Conservation (phyloP, 345 rosid species). For the Raphanus raphanistrum region DNA sequence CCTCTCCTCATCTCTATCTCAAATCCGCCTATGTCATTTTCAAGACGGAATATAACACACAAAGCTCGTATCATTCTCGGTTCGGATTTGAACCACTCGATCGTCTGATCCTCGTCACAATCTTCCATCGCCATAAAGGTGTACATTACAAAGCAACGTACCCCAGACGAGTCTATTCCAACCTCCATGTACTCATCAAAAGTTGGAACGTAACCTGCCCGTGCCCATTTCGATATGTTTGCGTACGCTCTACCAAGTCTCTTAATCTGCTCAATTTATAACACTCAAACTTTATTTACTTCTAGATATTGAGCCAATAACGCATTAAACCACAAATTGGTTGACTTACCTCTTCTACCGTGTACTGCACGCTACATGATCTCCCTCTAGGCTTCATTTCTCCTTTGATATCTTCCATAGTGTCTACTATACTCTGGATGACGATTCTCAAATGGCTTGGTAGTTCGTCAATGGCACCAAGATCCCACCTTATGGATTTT, state of each 20-base stretch:
- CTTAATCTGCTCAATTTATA: neutral
- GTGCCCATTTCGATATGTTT: slow-evolving; percentile 13
- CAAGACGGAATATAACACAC: slow-evolving; percentile 3
- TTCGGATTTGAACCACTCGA: neutral
- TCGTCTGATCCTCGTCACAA: neutral
- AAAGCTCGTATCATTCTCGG: neutral
- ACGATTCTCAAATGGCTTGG: neutral
- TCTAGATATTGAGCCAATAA: neutral
- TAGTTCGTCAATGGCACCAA: neutral
- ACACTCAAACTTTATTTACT: neutral
- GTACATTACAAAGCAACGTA: neutral
- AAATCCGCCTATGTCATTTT: slow-evolving; percentile 8
- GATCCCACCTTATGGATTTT: neutral
- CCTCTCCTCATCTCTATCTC: slow-evolving; percentile 1
- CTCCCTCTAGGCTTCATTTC: neutral
- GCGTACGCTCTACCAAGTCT: neutral
- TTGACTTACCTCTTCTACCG: neutral
- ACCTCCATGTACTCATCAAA: slow-evolving; percentile 17
- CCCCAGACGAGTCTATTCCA: neutral
- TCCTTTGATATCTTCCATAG: neutral
- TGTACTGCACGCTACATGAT: neutral
- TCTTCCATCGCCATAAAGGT: slow-evolving; percentile 2
- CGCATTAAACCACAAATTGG: neutral
- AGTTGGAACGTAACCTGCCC: neutral
- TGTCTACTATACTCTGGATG: neutral